These are phyloP conservation scores for Dentipellis fragilis DNA, from an alignment of 768 basidiomycete species.

Conservation along the genomic window DNA sequence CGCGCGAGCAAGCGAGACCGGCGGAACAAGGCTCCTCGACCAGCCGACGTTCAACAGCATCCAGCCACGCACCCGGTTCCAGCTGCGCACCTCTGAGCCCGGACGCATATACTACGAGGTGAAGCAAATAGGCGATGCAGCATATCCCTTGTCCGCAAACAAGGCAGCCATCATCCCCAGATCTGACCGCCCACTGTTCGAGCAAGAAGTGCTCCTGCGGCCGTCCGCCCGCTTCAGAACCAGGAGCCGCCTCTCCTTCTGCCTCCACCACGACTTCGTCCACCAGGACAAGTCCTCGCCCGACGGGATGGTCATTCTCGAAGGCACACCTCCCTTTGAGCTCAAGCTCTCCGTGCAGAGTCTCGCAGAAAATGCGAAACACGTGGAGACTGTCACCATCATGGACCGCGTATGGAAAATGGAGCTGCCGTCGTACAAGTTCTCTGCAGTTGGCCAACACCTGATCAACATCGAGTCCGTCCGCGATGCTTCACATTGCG, in stretches of 20 bases:
- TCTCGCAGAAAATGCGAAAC: slow-evolving; percentile 58
- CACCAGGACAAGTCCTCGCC: slow-evolving; percentile 39
- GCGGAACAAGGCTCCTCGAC: slow-evolving; percentile 61
- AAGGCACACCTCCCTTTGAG: slow-evolving; percentile 82
- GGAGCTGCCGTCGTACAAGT: slow-evolving; percentile 57
- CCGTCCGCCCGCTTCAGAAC: slow-evolving; percentile 76
- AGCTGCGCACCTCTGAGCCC: slow-evolving; percentile 65
- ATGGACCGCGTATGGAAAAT: slow-evolving; percentile 54
- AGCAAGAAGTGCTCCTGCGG: slow-evolving; percentile 75
- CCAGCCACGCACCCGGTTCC: slow-evolving; percentile 69
- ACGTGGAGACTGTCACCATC: slow-evolving; percentile 44
- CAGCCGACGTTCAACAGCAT: slow-evolving; percentile 82
- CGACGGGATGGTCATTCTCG: slow-evolving; percentile 59
- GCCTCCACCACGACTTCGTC: slow-evolving; percentile 58
- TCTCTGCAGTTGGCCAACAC: slow-evolving; percentile 76
- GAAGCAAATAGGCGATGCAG: slow-evolving; percentile 76
- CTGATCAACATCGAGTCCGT: slow-evolving; percentile 70
- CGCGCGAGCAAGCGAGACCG: slow-evolving; percentile 55
- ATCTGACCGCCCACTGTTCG: slow-evolving; percentile 60
- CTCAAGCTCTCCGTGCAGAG: slow-evolving; percentile 69
- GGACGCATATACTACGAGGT: slow-evolving; percentile 87
- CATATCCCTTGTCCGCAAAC: slow-evolving; percentile 70
- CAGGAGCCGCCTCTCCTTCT: slow-evolving; percentile 58
- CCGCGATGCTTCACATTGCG: slow-evolving; percentile 74
- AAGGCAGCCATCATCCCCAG: slow-evolving; percentile 54